Percentiles rank a stretch among this genome's conserved stretches.
Evolutionary conservation across 208 protist genomes (phyloP).

Genomic region (Leishmania gerbilli): DNA sequence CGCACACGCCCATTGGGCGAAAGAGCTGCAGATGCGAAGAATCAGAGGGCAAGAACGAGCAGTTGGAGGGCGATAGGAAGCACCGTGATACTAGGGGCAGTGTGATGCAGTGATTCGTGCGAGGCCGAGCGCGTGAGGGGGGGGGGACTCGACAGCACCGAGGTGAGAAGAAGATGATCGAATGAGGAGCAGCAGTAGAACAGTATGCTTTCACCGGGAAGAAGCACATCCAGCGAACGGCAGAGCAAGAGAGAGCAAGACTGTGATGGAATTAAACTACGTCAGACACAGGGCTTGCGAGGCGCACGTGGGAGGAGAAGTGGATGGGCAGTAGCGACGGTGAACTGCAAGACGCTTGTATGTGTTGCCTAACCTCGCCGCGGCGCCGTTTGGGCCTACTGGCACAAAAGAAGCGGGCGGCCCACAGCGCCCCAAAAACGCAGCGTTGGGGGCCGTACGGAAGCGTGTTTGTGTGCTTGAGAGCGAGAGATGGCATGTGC

Average conservation of each 20-base stretch:
- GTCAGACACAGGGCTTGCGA: background rate
- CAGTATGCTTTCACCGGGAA: background rate
- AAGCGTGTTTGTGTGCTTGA: background rate
- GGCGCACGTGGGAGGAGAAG: background rate
- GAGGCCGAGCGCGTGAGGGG: background rate
- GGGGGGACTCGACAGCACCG: background rate
- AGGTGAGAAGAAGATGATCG: background rate
- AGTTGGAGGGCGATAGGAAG: background rate
- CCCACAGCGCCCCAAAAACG: background rate
- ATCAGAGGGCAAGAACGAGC: background rate
- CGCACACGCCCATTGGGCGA: background rate
- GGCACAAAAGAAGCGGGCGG: background rate
- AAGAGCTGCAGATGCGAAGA: background rate
- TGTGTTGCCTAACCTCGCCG: background rate
- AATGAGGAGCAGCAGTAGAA: background rate
- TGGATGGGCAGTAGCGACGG: background rate
- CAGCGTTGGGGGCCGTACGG: background rate
- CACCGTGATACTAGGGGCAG: background rate
- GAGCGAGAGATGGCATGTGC: background rate
- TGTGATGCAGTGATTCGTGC: background rate
- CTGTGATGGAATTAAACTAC: background rate
- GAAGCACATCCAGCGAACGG: background rate
- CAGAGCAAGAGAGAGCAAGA: background rate
- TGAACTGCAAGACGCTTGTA: background rate
- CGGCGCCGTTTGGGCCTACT: background rate